Evolutionary conservation across 2,329 filamentous ascomycete genomes (phyloP), one percentile per base, ranked within the genome.

Genomic region (Diaporthe sp.): DNA sequence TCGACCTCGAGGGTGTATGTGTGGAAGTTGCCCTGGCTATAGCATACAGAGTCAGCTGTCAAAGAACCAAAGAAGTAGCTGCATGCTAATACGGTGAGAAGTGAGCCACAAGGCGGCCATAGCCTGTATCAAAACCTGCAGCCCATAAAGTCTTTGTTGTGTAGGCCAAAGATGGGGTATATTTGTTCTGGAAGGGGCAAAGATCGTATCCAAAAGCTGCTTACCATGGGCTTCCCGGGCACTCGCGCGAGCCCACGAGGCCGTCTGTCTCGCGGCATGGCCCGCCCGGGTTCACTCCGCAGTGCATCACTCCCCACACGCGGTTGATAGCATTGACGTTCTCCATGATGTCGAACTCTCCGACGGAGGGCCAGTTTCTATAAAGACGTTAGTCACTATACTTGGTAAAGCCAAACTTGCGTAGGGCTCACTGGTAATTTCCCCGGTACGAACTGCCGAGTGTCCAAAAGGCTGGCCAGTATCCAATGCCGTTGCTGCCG

Each of bases 391-490:
- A 66, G 44, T 37, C 8, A 4, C 13, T 22, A 8, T 15, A 9
- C 4, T 17, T 22, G 25, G 22, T 50, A 8, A 8, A 2, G 2
- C 17, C 4, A 25, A 4, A 12, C 13, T 7, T 37, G 44, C 1
- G n/a, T 12, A 25, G 1, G 13, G 22, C 42, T 51, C 77, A 44
- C 56, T 66, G 44, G 65, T 72, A 73, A 4, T 81, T 83, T 1
- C 86, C 86, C 8, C 87, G 83, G 51, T 85, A 80, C 6, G 84
- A 80, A 66, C 88, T 83, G 9, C 88, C 88, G 12, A 90, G 82
- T 27, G 88, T 81, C 88, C 88, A 90, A 77, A 89, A 90, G 0
- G 88, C 88, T 0, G 88, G 88, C 88, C 88, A 90, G 32, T 89
- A 82, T 32, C 85, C 83, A 50, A 90, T 80, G 19, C 79, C 80